Evolutionary conservation across 2,329 filamentous ascomycete genomes (phyloP), one percentile per base, ranked within the genome.

Genomic region (Aspergillus thermomutatus): DNA sequence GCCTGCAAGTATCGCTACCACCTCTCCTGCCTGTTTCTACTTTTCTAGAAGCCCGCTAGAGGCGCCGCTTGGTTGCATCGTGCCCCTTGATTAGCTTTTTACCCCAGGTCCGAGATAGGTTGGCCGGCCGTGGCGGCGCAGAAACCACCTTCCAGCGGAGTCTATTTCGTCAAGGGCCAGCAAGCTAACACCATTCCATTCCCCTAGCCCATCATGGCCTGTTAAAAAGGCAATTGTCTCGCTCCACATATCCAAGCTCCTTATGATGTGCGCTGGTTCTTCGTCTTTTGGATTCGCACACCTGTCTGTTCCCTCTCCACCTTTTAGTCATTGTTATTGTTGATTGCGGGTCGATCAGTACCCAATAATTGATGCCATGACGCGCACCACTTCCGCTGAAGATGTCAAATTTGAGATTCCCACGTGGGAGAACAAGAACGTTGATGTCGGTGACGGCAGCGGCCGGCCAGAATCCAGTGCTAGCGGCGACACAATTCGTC

Each of bases 31-130:
- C 49, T 52, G 50, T 53, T 60, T 60, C 58, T 58, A 60, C 54
- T 53, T 57, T 62, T 62, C 60, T 63, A 59, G 59, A 60, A 61
- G 53, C 43, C 59, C 60, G 56, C 46, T 62, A 58, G 53, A 53
- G 55, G 50, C 56, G 55, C 55, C 54, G 49, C 55, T 55, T 60
- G 60, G 54, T 50, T 47, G 57, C 49, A 41, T 47, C 58, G 46
- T 49, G 49, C 40, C 53, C 43, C 53, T 57, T 54, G 45, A 17
- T 55, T 55, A 50, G 46, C 52, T 48, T 62, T 56, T 66, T 71
- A 71, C 68, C 68, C 68, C 68, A 70, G 68, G 67, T 70, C 66
- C 52, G 53, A 52, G 49, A 57, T 51, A 49, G 50, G 50, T 52
- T 46, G n/a, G 43, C 11, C 14, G 43, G 23, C 43, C 43, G 43